These are phyloP conservation scores for Strobilomyces dryophilus DNA, from an alignment of 768 basidiomycete species.

Conservation along the genomic window DNA sequence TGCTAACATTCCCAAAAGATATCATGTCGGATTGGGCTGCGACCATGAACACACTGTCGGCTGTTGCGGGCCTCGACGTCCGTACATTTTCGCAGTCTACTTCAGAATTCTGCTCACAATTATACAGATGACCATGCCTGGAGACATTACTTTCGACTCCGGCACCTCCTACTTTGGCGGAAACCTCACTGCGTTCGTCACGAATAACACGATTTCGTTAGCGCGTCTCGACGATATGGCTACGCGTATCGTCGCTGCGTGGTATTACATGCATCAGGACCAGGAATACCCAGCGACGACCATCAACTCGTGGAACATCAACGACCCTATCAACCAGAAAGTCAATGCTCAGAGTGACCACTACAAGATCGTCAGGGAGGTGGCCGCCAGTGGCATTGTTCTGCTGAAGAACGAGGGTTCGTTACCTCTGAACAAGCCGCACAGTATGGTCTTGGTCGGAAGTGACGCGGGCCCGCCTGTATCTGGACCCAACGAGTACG, in stretches of 20 bases:
- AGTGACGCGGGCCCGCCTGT: conserved; percentile 60
- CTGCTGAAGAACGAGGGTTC: conserved; percentile 62
- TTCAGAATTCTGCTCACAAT: background rate
- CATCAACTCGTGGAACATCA: conserved; percentile 24
- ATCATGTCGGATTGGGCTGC: conserved; percentile 64
- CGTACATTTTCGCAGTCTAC: conserved; percentile 13
- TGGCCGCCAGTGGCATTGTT: conserved; percentile 63
- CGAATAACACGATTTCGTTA: conserved; percentile 54
- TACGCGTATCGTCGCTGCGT: conserved; percentile 63
- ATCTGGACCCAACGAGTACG: conserved; percentile 67
- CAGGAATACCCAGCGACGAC: conserved; percentile 24
- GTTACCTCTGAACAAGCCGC: conserved; percentile 57
- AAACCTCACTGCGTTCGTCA: conserved; percentile 54
- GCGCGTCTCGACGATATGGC: conserved; percentile 69
- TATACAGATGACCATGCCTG: conserved; percentile 68
- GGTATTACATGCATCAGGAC: conserved; percentile 41
- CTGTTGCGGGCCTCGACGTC: conserved; percentile 61
- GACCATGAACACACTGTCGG: conserved; percentile 44
- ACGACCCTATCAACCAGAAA: conserved; percentile 36
- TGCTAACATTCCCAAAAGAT: conserved; percentile 27
- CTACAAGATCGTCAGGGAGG: conserved; percentile 46
- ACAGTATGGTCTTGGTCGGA: conserved; percentile 59
- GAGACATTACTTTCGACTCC: conserved; percentile 45
- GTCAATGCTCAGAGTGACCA: conserved; percentile 60
- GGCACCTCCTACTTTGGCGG: conserved; percentile 52